Base-by-base conservation (phyloP, 352 stramenopile species). In the Globisporangium barbulae region DNA sequence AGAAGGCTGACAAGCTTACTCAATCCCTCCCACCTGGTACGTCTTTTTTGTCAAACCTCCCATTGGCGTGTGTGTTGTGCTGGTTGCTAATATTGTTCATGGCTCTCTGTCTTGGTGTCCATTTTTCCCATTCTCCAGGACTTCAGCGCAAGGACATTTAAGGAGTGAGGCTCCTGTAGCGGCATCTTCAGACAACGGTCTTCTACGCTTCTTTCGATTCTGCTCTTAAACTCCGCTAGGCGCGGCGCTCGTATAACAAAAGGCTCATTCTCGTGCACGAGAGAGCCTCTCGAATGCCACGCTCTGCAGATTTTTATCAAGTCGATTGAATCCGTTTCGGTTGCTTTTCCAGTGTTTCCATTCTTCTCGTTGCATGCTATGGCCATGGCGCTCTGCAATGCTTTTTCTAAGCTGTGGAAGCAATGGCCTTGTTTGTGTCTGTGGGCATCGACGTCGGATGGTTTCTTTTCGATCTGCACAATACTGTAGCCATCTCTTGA, bases 1-100 rank as follows among this genome's bases (percentile, higher is more conserved):
- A 99, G 81, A 99, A 99, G 95, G 98, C 98, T 31, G 97, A 99
- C 77, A 99, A 99, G 89, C 93, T 99, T 64, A 99, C 96, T 65
- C 97, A 99, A 88, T 99, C 96, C 67, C 88, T 99, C 69, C 98
- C 98, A 58, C 97, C 97, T 78, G 97, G 97, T 93, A 78, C 61
- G 81, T 48, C 41, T 3, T n/a, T 31, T 1, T 53, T 33, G 1
- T 25, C n/a, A 12, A 9, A 6, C 25, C 5, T 10, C 7, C 31
- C 6, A 9, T 45, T 21, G 25, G 28, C 10, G 6, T 44, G 0
- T 5, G 3, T 48, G 31, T 1, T 22, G 33, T 45, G 13, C 31
- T 33, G 56, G 15, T 30, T 52, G 15, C 42, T 59, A 10, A 44
- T 12, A 45, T n/a, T 55, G 12, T 49, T 9, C n/a, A 42, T 17